Base-by-base conservation (phyloP, 2,329 filamentous ascomycete species). In the Aspergillus eucalypticola region DNA sequence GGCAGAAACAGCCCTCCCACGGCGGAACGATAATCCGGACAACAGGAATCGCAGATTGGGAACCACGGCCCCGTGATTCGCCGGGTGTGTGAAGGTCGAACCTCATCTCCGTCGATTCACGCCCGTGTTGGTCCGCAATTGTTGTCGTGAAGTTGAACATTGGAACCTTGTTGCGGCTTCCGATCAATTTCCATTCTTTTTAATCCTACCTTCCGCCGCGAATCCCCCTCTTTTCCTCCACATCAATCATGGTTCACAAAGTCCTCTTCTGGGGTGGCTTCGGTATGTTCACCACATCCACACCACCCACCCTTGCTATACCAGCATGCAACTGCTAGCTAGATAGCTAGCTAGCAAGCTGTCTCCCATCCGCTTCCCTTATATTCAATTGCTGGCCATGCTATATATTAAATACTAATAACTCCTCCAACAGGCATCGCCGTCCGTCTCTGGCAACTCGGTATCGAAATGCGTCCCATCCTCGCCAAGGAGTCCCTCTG, bases 391-490 rank as follows among this genome's bases (percentile, higher is more conserved):
- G 1, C 10, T 35, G 5, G 32, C 32, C 3, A 35, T 35, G 4
- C 8, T 1, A 21, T n/a, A 38, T 0, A 0, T 1, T 25, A 2
- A 8, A 4, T 48, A 46, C 58, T 63, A 25, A 63, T 32, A 19
- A 3, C 17, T 15, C 3, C 53, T 13, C 15, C 2, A 15, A 23
- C 49, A 99, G 95, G 95, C 83, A 81, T 97, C 72, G 92, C 90
- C 75, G 90, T 93, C 74, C 91, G 94, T 71, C 86, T 95, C 79
- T 97, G 93, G 91, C 95, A 98, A 80, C 89, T 99, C 76, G 95
- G 94, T 74, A 95, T 99, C 77, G 92, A 99, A 83, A 96, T 96
- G 92, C 92, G 93, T 64, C 95, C 94, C 55, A 89, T 97, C 78
- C 91, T 98, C 85, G 88, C 90, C 80, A 87, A 84, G 73, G 84